Base-by-base conservation (phyloP, 139 green algal species). In the Coccomyxa sp. region DNA sequence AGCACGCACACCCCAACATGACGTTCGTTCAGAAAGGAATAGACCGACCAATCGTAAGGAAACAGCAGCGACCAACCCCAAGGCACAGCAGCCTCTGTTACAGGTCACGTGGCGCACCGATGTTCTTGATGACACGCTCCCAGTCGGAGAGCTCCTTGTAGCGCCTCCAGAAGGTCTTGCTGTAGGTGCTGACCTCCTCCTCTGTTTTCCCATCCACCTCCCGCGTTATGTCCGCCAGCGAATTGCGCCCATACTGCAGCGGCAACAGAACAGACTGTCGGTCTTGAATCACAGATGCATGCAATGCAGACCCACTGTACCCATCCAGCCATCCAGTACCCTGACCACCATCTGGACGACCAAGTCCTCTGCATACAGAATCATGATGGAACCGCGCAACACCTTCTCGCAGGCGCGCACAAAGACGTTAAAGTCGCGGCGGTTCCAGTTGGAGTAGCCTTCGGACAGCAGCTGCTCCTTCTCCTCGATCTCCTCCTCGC, bases 191-290 rank as follows among this genome's bases (percentile, higher is more conserved):
- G 82, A 92, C 95, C 86, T 98, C 96, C 66, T 96, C 93, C 84
- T 95, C 89, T 17, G 86, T 96, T 91, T 99, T 99, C 81, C 93
- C 93, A 79, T 99, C 95, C 7, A 99, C 89, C 85, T 99, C 97
- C 0, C 79, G 82, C 12, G 95, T 90, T 45, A 99, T 96, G 67
- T 90, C 89, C 0, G 85, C 75, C 38, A 98, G 68, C 31, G 93
- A 88, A 30, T 91, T 82, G 58, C 97, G 91, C 13, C 97, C 97
- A 79, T 95, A 94, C 88, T 94, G 79, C 80, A 32, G 10, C 38
- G 38, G 38, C 7, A 51, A 51, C 38, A 51, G 7, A 51, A 51
- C 38, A 51, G 38, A 51, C 38, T 7, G 38, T 51, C 3, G 7
- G 25, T 23, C 66, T 1, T 75, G 21, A 75, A 10, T 51, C 38